Conservation (phyloP, 176 grass and related monocot genomes). For the Hordeum vulgare region MorexV3_pseudomolecules_assembly NC_058522.1:437930837-437931336, state of each 20-base stretch:
- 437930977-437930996: not conserved
- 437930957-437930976: not conserved
- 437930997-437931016: not conserved
- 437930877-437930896: not conserved
- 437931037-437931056: not conserved
- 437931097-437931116: not conserved
- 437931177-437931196: too few species aligned
- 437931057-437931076: not conserved
- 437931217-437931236: too few species aligned
- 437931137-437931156: conserved; percentile 1
- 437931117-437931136: not conserved
- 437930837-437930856: not conserved
- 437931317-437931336: not conserved
- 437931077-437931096: not conserved
- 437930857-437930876: not conserved
- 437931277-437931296: too few species aligned
- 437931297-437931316: too few species aligned
- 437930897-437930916: not conserved
- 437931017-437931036: not conserved
- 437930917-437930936: not conserved
- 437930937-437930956: not conserved
- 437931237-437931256: too few species aligned
- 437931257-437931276: too few species aligned
- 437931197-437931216: too few species aligned
- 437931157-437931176: conserved; percentile 48